Evolutionary conservation across 1,284 basidiomycete species (phyloP), one percentile per base, ranked within the genome.

Genomic region (Pterulicium gracile): DNA sequence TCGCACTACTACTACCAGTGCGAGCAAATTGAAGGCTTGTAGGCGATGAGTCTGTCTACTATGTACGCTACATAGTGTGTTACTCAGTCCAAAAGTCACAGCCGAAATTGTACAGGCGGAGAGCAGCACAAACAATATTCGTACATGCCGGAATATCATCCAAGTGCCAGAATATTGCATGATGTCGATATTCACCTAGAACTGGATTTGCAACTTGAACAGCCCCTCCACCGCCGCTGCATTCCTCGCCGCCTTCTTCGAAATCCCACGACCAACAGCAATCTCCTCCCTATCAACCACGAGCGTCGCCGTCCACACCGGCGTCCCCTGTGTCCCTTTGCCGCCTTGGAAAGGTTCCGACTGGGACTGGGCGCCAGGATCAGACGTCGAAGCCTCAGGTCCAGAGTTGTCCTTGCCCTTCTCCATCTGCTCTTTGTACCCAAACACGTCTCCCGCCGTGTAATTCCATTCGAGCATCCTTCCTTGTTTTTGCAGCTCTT

Each of bases 241-340:
- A 55, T 86, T 86, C 57, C 79, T 72, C 1, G 84, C 85, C 2
- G 73, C 72, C 58, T 81, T 85, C 72, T 88, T 88, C 42, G 82
- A 85, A 52, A 69, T 75, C 4, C 82, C 84, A 46, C 63, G 68
- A 1, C 84, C 85, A 13, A 57, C 57, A 2, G 83, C 83, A 60
- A 72, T 68, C 43, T 69, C 63, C 49, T 74, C 64, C 1, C 73
- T 74, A 45, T 79, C 70, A 45, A 87, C 72, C 45, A 77, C 62
- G 42, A 79, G 79, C 48, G 65, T 72, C 42, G 76, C 83, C 47
- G 62, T 67, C 85, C 84, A 88, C 50, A 84, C 72, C 3, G 85
- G 82, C 17, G 83, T 87, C 15, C 75, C 72, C 57, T 68, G 73
- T 24, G 69, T 74, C n/a, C 61, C 62, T 35, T 54, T 56, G 17